Base-by-base conservation (phyloP, 1,139 yeast genomes). In the Suhomyces bokatorum region DNA sequence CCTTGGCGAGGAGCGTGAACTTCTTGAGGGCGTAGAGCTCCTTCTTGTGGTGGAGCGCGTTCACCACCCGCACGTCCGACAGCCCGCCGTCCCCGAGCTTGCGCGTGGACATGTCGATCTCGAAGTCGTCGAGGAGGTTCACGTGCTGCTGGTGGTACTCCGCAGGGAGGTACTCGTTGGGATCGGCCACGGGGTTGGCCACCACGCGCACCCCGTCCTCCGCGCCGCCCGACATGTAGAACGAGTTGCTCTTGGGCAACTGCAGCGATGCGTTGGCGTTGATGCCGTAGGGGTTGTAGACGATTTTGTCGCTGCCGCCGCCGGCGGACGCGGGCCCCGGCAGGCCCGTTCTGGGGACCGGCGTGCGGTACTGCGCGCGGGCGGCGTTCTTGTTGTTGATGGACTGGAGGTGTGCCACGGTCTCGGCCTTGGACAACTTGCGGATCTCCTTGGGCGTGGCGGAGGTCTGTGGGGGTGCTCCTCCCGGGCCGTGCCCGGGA, bases 41-140 rank as follows among this genome's bases (percentile, higher is more conserved):
- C 45, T 75, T 74, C 46, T 73, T 71, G 43, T 78, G 72, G 29
- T 63, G 53, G 36, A 64, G 59, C 29, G 74, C 69, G 45, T 73
- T 69, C 13, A 81, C 73, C 26, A 75, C 65, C 41, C 83, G 64
- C 22, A 86, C 93, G 45, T 81, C 83, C 5, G 87, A 78, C 12
- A 87, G 80, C 2, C 91, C 91, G 40, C 95, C 95, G 45, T 77
- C 77, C 9, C 93, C 95, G 48, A 86, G 62, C 43, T 75, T 77
- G 41, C 72, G 71, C 27, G 72, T 75, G 40, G 67, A 64, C 32
- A 63, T 59, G 38, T 80, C 81, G 31, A 85, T 73, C 44, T 75
- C 78, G 58, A 80, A 86, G 46, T 77, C 81, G 43, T 83, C 88
- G 34, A 77, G 68, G 46, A 86, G 64, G 42, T 77, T 73, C 16